Evolutionary conservation across 2,329 filamentous ascomycete genomes (phyloP), one percentile per base, ranked within the genome.

Genomic region (Colletotrichum navitas): DNA sequence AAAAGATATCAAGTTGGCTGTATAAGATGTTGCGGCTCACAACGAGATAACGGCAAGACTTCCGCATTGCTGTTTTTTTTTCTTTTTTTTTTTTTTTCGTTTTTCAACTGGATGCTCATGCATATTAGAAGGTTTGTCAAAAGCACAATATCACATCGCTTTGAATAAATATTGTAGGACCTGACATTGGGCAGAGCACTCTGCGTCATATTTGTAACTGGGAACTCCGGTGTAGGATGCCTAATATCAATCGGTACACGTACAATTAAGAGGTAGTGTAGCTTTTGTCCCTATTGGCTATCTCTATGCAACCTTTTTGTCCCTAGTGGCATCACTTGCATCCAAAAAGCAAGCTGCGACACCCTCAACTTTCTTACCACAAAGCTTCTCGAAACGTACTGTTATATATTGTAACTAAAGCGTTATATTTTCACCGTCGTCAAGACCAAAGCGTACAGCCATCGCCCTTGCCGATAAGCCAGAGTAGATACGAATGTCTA

Each of bases 151-250:
- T 11, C 10, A 11, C 8, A 11, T 45, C 18, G 18, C 7, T 45
- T 10, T n/a, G 1, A 18, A 10, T 0, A 4, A 45, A 2, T 45
- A 2, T 10, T n/a, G 1, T 16, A 24, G n/a, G 21, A 5, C 10
- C 21, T 11, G 21, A 4, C 11, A 12, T 47, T 11, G 10, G 24
- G 0, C 8, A 47, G 4, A 5, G 4, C 21, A 10, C 43, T 11
- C 8, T n/a, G 7, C 11, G 10, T 21, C 6, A 12, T 4, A n/a
- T 45, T 4, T 11, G 7, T 4, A 45, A 47, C 2, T 47, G 4
- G 6, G 12, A 4, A 7, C 21, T 47, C 8, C 4, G 3, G 8
- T n/a, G 5, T 43, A 43, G 10, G 8, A n/a, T 10, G 3, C 3
- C 18, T 45, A 47, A 11, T 21, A 4, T 8, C 43, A 1, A 11